Evolutionary conservation across 495 filamentous ascomycete species (phyloP).

Genomic region (Daldinia loculata): DNA sequence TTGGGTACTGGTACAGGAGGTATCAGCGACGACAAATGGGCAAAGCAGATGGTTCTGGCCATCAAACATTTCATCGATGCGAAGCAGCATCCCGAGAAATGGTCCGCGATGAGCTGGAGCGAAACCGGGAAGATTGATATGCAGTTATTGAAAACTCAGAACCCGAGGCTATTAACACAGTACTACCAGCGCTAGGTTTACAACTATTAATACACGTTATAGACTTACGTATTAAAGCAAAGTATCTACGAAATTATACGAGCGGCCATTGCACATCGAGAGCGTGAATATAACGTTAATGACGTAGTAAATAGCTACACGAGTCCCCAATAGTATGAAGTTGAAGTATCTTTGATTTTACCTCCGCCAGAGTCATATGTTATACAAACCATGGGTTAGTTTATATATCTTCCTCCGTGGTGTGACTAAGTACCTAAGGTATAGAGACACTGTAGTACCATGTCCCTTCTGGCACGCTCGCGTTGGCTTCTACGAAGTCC

Average conservation of each 20-base stretch:
- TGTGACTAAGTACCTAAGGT: background rate
- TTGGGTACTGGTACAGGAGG: background rate
- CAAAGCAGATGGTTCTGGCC: background rate
- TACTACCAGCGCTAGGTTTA: background rate
- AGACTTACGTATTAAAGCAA: background rate
- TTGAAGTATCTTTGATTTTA: too few species aligned
- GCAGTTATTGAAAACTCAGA: background rate
- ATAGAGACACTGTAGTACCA: slow-evolving; percentile 11
- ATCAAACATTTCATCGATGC: slow-evolving; percentile 5
- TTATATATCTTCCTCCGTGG: background rate
- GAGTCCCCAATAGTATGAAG: too few species aligned
- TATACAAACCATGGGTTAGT: background rate
- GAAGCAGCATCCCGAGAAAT: slow-evolving; percentile 1
- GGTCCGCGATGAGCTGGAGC: background rate
- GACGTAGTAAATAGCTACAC: too few species aligned
- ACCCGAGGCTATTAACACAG: background rate
- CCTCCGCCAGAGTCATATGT: too few species aligned
- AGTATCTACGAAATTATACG: too few species aligned
- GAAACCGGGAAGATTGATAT: background rate
- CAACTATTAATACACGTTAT: background rate
- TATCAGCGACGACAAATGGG: slow-evolving; percentile 7
- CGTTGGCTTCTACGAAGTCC: slow-evolving; percentile 21
- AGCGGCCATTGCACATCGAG: too few species aligned
- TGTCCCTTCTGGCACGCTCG: slow-evolving; percentile 11
- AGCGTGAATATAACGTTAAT: too few species aligned